A percentile compares a stretch with the other conserved stretches of the same genome.
Conservation (phyloP, 2,329 filamentous ascomycete species). For the Colletotrichum sidae region DNA sequence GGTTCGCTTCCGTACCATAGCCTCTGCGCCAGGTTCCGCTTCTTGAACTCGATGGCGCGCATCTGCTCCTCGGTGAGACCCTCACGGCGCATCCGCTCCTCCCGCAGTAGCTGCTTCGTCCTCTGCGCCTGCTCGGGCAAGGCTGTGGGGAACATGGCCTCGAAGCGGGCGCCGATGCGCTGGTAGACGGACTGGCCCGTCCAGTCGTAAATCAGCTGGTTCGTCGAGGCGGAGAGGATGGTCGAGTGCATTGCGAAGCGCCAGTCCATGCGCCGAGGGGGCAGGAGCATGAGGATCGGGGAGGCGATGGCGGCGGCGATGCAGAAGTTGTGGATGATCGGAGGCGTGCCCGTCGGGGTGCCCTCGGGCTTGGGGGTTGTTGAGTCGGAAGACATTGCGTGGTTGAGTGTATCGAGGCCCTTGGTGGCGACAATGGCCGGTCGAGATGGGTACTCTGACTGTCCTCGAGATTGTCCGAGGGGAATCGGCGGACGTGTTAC, state of each 20-base stretch:
- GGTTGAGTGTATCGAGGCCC: background rate
- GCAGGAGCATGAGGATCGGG: slow-evolving; percentile 61
- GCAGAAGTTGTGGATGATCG: slow-evolving; percentile 59
- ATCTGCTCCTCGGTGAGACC: slow-evolving; percentile 40
- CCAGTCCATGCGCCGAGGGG: slow-evolving; percentile 63
- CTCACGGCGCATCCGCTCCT: slow-evolving; percentile 46
- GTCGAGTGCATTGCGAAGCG: slow-evolving; percentile 63
- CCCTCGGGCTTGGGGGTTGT: slow-evolving; percentile 27
- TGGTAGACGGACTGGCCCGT: slow-evolving; percentile 64
- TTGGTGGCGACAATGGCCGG: background rate
- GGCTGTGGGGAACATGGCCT: slow-evolving; percentile 60
- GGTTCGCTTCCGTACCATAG: slow-evolving; percentile 70
- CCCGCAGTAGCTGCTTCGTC: slow-evolving; percentile 56
- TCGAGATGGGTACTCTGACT: too few relatives aligned
- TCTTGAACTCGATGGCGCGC: slow-evolving; percentile 42
- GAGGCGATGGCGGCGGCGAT: slow-evolving; percentile 60
- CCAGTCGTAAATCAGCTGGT: slow-evolving; percentile 68
- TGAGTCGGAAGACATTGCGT: slow-evolving; percentile 30
- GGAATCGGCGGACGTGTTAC: too few relatives aligned
- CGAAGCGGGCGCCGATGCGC: slow-evolving; percentile 58
- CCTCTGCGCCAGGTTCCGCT: slow-evolving; percentile 52
- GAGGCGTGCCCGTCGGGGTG: slow-evolving; percentile 42
- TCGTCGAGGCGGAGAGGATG: slow-evolving; percentile 64
- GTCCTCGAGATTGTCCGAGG: too few relatives aligned
- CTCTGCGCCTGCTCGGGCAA: slow-evolving; percentile 67